These are phyloP conservation scores for Spizellomyces sp. DNA, from an alignment of 192 early-diverging fungal species.

Conservation along the genomic window DNA sequence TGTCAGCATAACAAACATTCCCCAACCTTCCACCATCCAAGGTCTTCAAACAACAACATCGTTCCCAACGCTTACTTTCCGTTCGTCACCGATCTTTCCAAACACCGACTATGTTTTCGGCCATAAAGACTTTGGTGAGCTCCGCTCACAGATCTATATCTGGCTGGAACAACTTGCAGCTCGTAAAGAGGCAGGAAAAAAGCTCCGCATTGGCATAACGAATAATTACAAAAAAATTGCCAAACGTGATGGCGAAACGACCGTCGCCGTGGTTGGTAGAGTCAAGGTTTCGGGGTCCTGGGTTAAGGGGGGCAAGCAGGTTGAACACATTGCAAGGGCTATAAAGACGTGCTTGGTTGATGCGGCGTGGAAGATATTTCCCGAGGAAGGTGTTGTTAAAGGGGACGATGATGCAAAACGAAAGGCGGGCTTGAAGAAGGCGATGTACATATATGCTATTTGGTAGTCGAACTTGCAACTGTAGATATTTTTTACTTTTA, in stretches of 20 bases:
- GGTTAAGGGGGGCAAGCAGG: neutral
- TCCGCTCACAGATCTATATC: neutral
- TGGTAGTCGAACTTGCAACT: neutral
- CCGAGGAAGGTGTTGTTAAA: neutral
- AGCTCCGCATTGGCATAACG: neutral
- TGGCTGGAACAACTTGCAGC: neutral
- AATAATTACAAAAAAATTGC: neutral
- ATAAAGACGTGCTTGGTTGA: neutral
- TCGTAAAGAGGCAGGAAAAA: too few relatives aligned
- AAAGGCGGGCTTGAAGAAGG: neutral
- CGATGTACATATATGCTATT: slow-evolving; percentile 1
- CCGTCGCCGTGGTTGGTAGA: neutral
- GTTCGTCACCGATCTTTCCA: neutral
- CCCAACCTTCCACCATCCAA: too few relatives aligned
- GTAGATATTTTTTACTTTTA: too few relatives aligned
- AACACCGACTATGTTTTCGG: neutral
- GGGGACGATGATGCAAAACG: neutral
- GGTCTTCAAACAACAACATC: neutral
- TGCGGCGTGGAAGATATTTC: neutral
- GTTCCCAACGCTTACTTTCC: neutral
- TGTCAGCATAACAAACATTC: neutral
- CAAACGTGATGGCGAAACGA: neutral
- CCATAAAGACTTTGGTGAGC: neutral
- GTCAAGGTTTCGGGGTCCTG: neutral
- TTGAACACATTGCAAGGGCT: neutral